Conservation (phyloP, 371 early-diverging fungal species). For the Coemansia sp. region DNA sequence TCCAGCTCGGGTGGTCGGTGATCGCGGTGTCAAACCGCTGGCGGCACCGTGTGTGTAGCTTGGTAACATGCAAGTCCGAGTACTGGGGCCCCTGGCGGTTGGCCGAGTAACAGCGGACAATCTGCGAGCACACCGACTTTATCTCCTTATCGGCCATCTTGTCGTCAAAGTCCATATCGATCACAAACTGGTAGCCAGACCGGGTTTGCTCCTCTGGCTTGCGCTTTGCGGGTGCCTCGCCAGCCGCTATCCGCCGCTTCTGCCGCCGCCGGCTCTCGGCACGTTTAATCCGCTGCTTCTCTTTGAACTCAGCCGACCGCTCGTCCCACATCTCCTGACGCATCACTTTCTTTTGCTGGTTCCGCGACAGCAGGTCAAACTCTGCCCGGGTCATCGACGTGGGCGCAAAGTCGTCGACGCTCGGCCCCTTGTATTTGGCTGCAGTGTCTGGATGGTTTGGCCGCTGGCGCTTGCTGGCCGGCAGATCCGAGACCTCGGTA, state of each 20-base stretch:
- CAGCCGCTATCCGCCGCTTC: conserved; percentile 14
- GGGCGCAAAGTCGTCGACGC: conserved; percentile 38
- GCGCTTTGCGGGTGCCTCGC: conserved; percentile 23
- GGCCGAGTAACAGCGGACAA: conserved; percentile 67
- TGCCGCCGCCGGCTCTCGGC: conserved; percentile 31
- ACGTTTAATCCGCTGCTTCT: conserved; percentile 26
- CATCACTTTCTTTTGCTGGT: conserved; percentile 52
- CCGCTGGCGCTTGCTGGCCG: conserved; percentile 2
- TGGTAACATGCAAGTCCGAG: conserved; percentile 55
- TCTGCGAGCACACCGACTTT: conserved; percentile 65
- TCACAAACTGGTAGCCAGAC: conserved; percentile 58
- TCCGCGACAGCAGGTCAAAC: conserved; percentile 46
- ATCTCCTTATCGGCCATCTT: conserved; percentile 75
- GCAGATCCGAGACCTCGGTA: not conserved
- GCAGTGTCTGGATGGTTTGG: not conserved
- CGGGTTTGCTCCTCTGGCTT: conserved; percentile 47
- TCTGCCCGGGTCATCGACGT: conserved; percentile 25
- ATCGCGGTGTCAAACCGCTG: conserved; percentile 35
- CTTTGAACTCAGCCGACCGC: conserved; percentile 21
- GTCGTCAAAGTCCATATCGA: conserved; percentile 77
- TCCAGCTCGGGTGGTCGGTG: conserved; percentile 45
- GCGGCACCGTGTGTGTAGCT: conserved; percentile 24
- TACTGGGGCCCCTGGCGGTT: conserved; percentile 58
- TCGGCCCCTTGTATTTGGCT: conserved; percentile 8
- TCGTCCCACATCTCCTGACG: conserved; percentile 51